Evolutionary conservation across 495 filamentous ascomycete species (phyloP), one percentile per base, ranked within the genome.

Genomic region (Aspergillus coremiiformis): DNA sequence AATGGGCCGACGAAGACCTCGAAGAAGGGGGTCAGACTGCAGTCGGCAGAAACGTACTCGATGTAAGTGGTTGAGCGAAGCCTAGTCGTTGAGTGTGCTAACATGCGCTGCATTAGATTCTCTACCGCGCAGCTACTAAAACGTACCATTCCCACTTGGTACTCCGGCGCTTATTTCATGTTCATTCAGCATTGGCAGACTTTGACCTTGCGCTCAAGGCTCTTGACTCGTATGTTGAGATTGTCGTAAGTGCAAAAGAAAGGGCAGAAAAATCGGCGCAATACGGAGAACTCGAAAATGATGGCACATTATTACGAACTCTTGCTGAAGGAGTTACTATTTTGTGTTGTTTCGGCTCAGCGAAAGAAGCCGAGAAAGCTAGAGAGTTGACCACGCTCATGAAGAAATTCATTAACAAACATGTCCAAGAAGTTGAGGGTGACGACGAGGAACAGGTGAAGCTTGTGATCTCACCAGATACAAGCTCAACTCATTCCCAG

Each of bases 71-170:
- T 14, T 21, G 22, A n/a, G 0, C 8, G 15, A 12, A 17, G 15
- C 22, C n/a, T 11, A 23, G 5, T 19, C 1, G 35, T 10, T 7
- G 9, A 14, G 0, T 12, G 9, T 21, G 33, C 59, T 58, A 37
- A 54, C 42, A 4, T 10, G 44, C 49, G 42, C 33, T 39, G 5
- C 23, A 11, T 43, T 56, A 94, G 68, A 85, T 89, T 23, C 72
- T 96, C 9, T 95, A 95, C 59, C 82, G 86, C 17, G 90, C 90
- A 23, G 86, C 93, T 9, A 86, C 86, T 2, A 94, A 91, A 67
- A 94, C 90, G 0, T 98, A 90, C 58, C 93, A 97, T 62, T 97
- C 94, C 2, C 92, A 90, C 5, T 68, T 85, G 20, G 83, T 97
- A 47, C 70, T 98, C 24, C 77, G 92, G 48, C 84, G 94, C 62